These are phyloP conservation scores for Viola odorata DNA, from an alignment of 345 rosid genomes.

Conservation along the genomic window DNA sequence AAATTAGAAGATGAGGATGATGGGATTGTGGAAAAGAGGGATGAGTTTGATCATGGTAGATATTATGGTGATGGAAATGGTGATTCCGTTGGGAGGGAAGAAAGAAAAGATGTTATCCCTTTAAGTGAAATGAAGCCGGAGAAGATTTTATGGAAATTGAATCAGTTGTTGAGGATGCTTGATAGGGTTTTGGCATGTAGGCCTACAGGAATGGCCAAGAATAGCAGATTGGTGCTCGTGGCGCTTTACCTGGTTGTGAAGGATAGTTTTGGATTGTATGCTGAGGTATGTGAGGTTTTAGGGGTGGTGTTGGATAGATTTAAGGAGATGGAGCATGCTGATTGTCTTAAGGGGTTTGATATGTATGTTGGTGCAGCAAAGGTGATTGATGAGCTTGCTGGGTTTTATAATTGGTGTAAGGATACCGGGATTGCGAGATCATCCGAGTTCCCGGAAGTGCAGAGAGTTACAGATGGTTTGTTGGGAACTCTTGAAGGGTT, in stretches of 20 bases:
- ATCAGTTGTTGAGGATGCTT: conserved; percentile 14
- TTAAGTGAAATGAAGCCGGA: conserved; percentile 17
- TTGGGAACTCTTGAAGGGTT: conserved; percentile 18
- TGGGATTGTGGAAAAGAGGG: conserved; percentile 8
- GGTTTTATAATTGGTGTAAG: conserved; percentile 25
- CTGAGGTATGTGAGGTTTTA: conserved; percentile 16
- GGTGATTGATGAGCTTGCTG: conserved; percentile 19
- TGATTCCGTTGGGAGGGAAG: conserved; percentile 5
- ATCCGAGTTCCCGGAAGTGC: conserved; percentile 21
- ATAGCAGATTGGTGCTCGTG: conserved; percentile 12
- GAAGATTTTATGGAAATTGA: conserved; percentile 13
- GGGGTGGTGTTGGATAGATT: conserved; percentile 20
- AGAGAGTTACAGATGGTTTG: conserved; percentile 14
- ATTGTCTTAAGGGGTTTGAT: conserved; percentile 22
- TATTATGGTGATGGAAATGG: conserved; percentile 8
- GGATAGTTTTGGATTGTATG: conserved; percentile 22
- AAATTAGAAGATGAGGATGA: conserved; percentile 13
- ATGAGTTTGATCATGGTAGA: conserved; percentile 11
- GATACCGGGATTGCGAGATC: conserved; percentile 25
- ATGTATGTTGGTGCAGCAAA: conserved; percentile 22
- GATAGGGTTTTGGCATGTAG: conserved; percentile 22
- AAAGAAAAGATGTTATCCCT: conserved; percentile 3
- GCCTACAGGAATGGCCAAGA: conserved; percentile 21
- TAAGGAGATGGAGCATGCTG: conserved; percentile 21
- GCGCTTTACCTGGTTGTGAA: conserved; percentile 15